These are phyloP conservation scores for Elsinoe ampelina DNA, from an alignment of 2,329 filamentous ascomycete genomes.

Conservation along the genomic window DNA sequence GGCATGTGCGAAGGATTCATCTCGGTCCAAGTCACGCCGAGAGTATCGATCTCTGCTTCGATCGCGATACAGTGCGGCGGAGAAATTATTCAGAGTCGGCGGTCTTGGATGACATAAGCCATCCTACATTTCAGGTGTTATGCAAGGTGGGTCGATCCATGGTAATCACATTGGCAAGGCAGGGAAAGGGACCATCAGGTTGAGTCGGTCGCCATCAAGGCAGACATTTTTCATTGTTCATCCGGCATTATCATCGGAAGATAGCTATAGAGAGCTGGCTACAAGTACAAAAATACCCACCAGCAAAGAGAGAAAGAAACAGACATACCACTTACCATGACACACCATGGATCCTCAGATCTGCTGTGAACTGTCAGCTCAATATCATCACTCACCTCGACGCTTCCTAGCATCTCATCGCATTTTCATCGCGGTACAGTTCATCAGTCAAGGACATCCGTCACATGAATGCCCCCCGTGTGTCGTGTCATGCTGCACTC, in stretches of 20 bases:
- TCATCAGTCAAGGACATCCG: constrained; percentile 1
- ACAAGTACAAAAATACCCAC: not conserved
- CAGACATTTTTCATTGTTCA: not conserved
- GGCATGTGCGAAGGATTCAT: too few species aligned
- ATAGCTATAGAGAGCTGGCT: not conserved
- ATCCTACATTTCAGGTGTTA: too few species aligned
- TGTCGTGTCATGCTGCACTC: not conserved
- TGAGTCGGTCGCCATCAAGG: not conserved
- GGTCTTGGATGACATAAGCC: too few species aligned
- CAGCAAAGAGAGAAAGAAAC: not conserved
- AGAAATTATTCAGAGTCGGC: too few species aligned
- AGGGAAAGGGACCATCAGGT: not conserved
- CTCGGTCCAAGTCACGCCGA: too few species aligned
- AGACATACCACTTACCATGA: not conserved
- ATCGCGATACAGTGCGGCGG: too few species aligned
- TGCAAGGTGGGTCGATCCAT: too few species aligned
- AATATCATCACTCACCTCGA: not conserved
- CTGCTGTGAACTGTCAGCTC: not conserved
- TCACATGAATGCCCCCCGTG: constrained; percentile 5
- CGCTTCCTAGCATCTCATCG: not conserved
- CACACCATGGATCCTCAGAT: not conserved
- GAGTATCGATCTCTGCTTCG: too few species aligned
- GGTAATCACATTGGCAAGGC: not conserved
- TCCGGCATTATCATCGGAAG: not conserved
- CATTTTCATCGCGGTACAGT: not conserved